These are phyloP conservation scores for Hirsutella minnesotensis DNA, from an alignment of 2,329 filamentous ascomycete species.

Conservation along the genomic window DNA sequence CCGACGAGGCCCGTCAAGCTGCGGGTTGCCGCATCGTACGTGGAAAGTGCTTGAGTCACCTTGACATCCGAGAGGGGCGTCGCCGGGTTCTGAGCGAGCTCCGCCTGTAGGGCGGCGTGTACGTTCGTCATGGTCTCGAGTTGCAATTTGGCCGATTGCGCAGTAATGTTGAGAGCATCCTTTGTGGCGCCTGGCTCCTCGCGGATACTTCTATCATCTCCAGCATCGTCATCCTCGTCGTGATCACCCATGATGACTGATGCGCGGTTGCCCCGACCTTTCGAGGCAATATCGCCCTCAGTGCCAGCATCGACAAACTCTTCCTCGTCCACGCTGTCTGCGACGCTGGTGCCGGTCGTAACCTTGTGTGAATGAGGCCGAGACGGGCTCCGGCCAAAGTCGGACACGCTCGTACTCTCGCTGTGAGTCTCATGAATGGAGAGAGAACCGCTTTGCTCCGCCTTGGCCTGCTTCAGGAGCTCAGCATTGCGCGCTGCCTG, in stretches of 20 bases:
- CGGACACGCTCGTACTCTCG: conserved; percentile 39
- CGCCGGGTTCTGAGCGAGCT: conserved; percentile 53
- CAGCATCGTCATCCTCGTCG: conserved; percentile 60
- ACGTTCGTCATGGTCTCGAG: conserved; percentile 83
- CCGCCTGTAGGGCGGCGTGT: conserved; percentile 64
- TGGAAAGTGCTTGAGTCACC: conserved; percentile 64
- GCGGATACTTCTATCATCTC: conserved; percentile 61
- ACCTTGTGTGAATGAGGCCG: conserved; percentile 25
- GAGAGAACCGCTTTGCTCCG: conserved; percentile 50
- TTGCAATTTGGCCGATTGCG: conserved; percentile 86
- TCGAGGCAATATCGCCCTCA: conserved; percentile 27
- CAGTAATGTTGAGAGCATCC: conserved; percentile 93
- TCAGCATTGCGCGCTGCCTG: conserved; percentile 65
- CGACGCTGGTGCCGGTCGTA: conserved; percentile 28
- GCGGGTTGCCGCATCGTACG: conserved; percentile 81
- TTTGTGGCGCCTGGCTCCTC: conserved; percentile 66
- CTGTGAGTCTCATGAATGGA: conserved; percentile 35
- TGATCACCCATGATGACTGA: conserved; percentile 27
- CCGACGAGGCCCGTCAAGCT: conserved; percentile 77
- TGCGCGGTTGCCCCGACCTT: conserved; percentile 21
- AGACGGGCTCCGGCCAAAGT: conserved; percentile 30
- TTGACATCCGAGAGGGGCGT: conserved; percentile 65
- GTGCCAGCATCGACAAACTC: conserved; percentile 36
- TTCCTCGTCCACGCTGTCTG: conserved; percentile 40
- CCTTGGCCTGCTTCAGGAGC: conserved; percentile 65